Evolutionary conservation across 2,329 filamentous ascomycete species (phyloP).

Genomic region (Cylindrodendrum hubeiense): DNA sequence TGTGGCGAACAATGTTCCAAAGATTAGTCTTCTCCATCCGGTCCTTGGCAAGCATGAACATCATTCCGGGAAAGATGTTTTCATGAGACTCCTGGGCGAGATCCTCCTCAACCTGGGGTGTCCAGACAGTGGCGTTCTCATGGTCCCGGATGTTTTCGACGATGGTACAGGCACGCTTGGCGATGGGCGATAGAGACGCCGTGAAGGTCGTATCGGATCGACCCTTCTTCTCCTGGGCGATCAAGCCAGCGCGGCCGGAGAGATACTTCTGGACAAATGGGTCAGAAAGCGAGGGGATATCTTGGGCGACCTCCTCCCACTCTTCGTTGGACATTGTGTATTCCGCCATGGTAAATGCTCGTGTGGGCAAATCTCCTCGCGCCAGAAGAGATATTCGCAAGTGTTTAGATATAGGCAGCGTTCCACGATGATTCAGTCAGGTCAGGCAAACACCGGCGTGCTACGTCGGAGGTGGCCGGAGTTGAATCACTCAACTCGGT

Average conservation of each 20-base stretch:
- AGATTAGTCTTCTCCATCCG: constrained; percentile 87
- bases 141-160: constrained; percentile 83
- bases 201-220: constrained; percentile 81
- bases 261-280: constrained; percentile 88
- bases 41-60: constrained; percentile 89
- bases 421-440: background rate
- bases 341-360: constrained; percentile 48
- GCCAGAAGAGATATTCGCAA: background rate
- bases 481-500: constrained; percentile 9
- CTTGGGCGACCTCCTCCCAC: constrained; percentile 68
- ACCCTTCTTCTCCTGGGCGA: constrained; percentile 83
- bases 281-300: constrained; percentile 72
- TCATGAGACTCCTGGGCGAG: constrained; percentile 72
- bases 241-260: constrained; percentile 78
- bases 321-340: constrained; percentile 64
- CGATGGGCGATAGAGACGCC: constrained; percentile 82
- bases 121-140: constrained; percentile 84
- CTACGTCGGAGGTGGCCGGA: constrained; percentile 1
- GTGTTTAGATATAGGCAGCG: background rate
- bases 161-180: constrained; percentile 81
- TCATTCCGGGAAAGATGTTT: constrained; percentile 88
- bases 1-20: constrained; percentile 84
- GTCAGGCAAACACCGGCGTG: background rate
- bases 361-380: background rate
- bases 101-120: constrained; percentile 76